Evolutionary conservation across 306 rosid species (phyloP).

Genomic region (Fragaria ananassa): DNA sequence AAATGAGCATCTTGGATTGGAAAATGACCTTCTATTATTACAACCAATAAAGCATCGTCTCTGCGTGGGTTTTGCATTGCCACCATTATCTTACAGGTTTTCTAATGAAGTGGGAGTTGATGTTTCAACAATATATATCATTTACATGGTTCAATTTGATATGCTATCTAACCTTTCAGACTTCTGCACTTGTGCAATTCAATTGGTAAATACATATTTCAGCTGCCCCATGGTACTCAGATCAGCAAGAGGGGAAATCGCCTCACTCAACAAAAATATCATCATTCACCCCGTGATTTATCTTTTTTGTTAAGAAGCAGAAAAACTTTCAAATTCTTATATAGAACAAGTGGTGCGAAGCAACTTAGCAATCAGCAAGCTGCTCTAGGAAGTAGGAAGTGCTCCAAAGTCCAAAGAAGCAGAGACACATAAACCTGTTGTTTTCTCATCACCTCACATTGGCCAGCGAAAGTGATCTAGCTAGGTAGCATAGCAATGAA

Average conservation of each 20-base stretch:
- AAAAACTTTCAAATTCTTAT: no score
- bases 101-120: slow-evolving; percentile 15
- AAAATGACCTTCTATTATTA: slow-evolving; percentile 21
- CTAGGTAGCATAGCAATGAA: not conserved
- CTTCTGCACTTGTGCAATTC: not conserved
- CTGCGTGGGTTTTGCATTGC: slow-evolving; percentile 26
- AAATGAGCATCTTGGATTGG: not conserved
- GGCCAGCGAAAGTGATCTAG: not conserved
- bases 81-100: slow-evolving; percentile 30
- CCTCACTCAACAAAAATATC: not conserved
- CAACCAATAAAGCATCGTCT: slow-evolving; percentile 18
- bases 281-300: not conserved
- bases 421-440: not conserved
- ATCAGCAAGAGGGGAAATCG: not conserved
- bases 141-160: not conserved
- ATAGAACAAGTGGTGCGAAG: not conserved
- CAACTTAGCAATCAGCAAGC: not conserved
- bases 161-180: not conserved
- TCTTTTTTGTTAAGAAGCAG: not conserved
- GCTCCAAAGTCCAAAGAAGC: no score
- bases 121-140: slow-evolving; percentile 5
- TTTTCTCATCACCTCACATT: not conserved
- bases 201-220: not conserved
- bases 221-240: not conserved
- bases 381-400: not conserved